Conservation (phyloP, 176 grass and related monocot genomes). For the Oryza brachyantha region DNA sequence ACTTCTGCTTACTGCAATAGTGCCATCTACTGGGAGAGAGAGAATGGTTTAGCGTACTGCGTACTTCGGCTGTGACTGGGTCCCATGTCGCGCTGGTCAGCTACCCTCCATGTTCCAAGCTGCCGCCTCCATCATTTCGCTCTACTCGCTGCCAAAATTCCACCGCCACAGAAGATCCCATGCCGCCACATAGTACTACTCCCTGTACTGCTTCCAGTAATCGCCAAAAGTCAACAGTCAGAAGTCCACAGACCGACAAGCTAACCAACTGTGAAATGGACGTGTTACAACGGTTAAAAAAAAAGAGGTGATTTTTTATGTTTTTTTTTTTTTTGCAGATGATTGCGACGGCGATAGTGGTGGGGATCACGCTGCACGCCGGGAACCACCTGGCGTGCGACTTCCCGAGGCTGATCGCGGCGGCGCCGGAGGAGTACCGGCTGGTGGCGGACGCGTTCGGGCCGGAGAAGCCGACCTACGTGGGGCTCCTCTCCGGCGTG, state of each 20-base stretch:
- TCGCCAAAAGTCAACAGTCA: conserved; percentile 10
- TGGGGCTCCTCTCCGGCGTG: conserved; percentile 50
- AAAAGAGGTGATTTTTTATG: no score
- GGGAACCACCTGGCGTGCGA: conserved; percentile 96
- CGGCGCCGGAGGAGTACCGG: conserved; percentile 57
- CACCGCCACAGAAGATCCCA: conserved; percentile 23
- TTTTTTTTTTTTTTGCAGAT: conserved; percentile 44
- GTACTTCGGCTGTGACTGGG: neutral
- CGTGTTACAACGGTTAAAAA: no score
- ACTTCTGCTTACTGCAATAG: neutral
- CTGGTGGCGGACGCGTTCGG: conserved; percentile 72
- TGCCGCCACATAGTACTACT: neutral
- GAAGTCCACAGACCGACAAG: conserved; percentile 13
- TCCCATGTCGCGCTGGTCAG: neutral
- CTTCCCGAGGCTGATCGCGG: conserved; percentile 76
- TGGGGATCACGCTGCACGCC: conserved; percentile 81
- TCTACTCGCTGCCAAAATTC: neutral
- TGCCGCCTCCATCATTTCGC: neutral
- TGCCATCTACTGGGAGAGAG: neutral
- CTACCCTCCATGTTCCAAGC: neutral
- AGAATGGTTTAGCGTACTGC: neutral
- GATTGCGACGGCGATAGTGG: conserved; percentile 94
- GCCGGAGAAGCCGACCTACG: conserved; percentile 49
- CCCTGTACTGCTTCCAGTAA: neutral
- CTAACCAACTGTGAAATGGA: neutral